phyloP scores from a whole-genome alignment of 306 rosid genomes.

The Ammopiptanthus mongolicus region DNA sequence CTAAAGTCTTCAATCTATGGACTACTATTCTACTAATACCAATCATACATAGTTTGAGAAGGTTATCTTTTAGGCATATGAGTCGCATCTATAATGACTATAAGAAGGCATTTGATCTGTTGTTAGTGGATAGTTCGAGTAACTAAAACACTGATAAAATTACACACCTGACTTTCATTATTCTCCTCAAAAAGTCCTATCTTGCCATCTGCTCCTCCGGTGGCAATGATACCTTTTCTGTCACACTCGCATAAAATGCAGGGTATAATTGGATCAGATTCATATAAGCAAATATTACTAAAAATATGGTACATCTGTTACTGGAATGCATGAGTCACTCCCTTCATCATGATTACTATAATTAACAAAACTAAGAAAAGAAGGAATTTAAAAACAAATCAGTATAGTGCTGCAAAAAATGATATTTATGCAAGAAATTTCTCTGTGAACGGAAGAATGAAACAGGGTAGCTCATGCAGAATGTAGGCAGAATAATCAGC shows the following conservation, averaged over 20 bases:
- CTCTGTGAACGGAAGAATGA: neutral
- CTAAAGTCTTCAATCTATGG: neutral
- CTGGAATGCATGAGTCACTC: neutral
- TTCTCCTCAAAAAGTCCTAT: constrained; percentile 57
- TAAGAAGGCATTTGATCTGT: neutral
- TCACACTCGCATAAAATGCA: constrained; percentile 11
- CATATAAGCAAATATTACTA: neutral
- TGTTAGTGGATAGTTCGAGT: neutral
- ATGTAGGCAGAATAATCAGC: neutral
- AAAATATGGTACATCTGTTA: neutral
- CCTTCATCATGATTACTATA: neutral
- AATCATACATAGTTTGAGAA: neutral
- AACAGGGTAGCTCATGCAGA: neutral
- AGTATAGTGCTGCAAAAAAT: neutral
- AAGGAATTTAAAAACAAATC: neutral
- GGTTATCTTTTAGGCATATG: neutral
- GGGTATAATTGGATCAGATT: neutral
- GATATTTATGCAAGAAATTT: neutral
- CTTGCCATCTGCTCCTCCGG: constrained; percentile 74
- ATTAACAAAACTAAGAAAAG: neutral
- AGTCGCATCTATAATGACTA: neutral
- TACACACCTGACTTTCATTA: constrained; percentile 36
- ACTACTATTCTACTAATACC: too few relatives aligned
- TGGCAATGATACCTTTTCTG: constrained; percentile 66
- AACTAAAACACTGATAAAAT: neutral